These are phyloP conservation scores for Brassica nigra DNA, from an alignment of 345 rosid species.

Conservation along the genomic window DNA sequence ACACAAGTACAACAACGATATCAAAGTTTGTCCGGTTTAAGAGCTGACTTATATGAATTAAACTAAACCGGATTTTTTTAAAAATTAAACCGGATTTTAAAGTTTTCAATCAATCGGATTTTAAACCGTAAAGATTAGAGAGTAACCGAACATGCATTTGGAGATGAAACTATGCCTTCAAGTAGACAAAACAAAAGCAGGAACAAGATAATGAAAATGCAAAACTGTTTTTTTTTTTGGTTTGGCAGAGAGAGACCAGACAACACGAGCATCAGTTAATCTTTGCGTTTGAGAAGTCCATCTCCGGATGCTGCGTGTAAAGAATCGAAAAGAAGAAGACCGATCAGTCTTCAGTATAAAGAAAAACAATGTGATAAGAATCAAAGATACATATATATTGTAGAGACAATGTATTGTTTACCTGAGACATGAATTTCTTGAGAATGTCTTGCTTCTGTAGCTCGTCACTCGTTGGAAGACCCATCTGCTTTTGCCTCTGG, in stretches of 20 bases:
- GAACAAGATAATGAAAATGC: constrained; percentile 16
- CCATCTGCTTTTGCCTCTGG: constrained; percentile 95
- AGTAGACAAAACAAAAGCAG: constrained; percentile 23
- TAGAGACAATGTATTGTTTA: background rate
- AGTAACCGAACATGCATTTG: background rate
- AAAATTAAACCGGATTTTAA: too few species aligned
- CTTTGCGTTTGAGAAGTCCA: constrained; percentile 94
- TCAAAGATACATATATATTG: background rate
- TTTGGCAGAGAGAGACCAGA: background rate
- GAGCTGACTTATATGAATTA: background rate
- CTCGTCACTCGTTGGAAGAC: constrained; percentile 93
- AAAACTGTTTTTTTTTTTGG: background rate
- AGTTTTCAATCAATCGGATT: background rate
- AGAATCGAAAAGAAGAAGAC: background rate
- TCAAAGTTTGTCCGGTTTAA: constrained; percentile 8
- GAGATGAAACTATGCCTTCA: constrained; percentile 11
- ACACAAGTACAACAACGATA: constrained; percentile 3
- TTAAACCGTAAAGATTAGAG: background rate
- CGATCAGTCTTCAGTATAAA: background rate
- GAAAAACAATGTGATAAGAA: background rate
- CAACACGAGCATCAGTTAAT: constrained; percentile 42
- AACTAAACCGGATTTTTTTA: background rate
- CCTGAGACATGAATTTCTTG: constrained; percentile 82
- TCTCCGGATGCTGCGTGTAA: constrained; percentile 84
- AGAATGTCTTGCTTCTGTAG: constrained; percentile 88